Evolutionary conservation across 164 flowering plant species (phyloP).

Genomic region (Hamamelis virginiana): DNA sequence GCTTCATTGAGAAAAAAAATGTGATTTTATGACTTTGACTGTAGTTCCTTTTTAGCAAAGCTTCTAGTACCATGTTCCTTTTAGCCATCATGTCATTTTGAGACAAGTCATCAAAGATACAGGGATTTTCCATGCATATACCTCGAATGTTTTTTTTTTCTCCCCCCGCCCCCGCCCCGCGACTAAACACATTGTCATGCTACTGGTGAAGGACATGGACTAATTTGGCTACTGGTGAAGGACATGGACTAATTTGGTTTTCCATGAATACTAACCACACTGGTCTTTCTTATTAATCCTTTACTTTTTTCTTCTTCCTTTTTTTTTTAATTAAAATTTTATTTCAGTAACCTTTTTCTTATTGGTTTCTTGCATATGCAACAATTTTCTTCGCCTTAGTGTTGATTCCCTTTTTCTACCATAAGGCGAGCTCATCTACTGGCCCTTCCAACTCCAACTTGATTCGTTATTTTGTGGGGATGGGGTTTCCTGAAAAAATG

Average conservation of each 20-base stretch:
- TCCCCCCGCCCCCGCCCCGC: too few relatives aligned
- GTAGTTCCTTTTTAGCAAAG: not conserved
- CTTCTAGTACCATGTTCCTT: too few relatives aligned
- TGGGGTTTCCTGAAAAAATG: conserved; percentile 64
- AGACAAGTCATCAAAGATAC: too few relatives aligned
- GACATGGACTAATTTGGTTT: too few relatives aligned
- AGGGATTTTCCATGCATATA: too few relatives aligned
- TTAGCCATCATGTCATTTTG: too few relatives aligned
- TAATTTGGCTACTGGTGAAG: too few relatives aligned
- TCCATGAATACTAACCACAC: too few relatives aligned
- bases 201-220: too few relatives aligned
- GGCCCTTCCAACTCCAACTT: conserved; percentile 46
- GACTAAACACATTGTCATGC: too few relatives aligned
- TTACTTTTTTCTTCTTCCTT: not conserved
- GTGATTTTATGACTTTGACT: not conserved
- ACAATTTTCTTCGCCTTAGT: not conserved
- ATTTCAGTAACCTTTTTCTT: not conserved
- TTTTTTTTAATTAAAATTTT: conserved; percentile 1
- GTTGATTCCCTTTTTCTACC: not conserved
- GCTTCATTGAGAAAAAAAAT: not conserved
- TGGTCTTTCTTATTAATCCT: not conserved
- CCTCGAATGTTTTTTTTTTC: too few relatives aligned
- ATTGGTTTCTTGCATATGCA: not conserved
- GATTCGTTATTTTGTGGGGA: conserved; percentile 55
- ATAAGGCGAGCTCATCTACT: conserved; percentile 55